Base-by-base conservation (phyloP, 345 rosid species). In the Geranium rotundifolium region DNA sequence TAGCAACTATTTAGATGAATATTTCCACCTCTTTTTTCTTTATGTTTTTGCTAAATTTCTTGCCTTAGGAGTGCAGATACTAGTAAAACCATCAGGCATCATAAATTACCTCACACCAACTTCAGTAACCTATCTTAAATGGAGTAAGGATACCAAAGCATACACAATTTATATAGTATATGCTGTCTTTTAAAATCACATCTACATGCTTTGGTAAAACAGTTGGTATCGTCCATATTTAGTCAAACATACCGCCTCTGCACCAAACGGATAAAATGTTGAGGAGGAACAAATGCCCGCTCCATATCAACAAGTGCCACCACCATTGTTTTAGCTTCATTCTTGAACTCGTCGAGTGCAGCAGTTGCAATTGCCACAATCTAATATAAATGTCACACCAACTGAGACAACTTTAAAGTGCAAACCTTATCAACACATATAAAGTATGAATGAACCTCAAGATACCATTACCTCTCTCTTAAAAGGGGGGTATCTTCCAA, bases 271-370 rank as follows among this genome's bases (percentile, higher is more conserved):
- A 95, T 95, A 73, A 95, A 95, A 72, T 95, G 99, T 65, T 95
- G 99, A 68, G 99, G 97, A 64, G 99, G 99, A 71, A 95, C 99
- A 81, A 95, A 95, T 37, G 83, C 97, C 54, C 99, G 97, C 73
- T 95, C 99, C 99, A 95, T 95, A 73, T 95, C 99, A 63, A 95
- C 97, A 46, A 95, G 78, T 19, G 99, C 97, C 73, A 95, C 83
- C 1, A 95, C 99, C 99, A 95, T 90, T 71, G 85, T 90, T 73
- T 78, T 90, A 55, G 99, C 86, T 77, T 95, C 97, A 78, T 58
- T 82, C 81, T 90, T 95, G 76, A 95, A 95, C 54, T 77, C 85
- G 73, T 95, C 99, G 62, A 95, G 90, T 39, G 97, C 99, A 69
- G 80, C 76, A 77, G 79, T 88, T 63, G 97, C 99, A 69, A 90